Conservation (phyloP, 192 early-diverging fungal species). For the Gryganskiella cystojenkinii region DNA sequence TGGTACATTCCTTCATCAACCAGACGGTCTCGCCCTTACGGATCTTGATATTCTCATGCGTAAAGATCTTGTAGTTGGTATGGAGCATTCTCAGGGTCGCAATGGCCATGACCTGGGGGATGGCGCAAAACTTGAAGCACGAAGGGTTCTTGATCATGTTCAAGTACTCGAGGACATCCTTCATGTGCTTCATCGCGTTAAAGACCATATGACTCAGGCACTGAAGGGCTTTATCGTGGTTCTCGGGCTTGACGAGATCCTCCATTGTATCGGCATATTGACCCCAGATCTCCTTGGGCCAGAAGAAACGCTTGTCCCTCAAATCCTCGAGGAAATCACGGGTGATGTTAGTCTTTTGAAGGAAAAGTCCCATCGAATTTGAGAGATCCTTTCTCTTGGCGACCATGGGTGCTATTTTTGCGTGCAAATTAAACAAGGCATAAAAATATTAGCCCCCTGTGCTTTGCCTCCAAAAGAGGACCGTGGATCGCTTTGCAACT, state of each 20-base stretch:
- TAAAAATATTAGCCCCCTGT: background rate
- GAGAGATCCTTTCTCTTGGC: constrained; percentile 57
- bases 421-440: background rate
- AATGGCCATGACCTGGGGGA: constrained; percentile 99
- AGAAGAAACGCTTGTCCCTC: constrained; percentile 90
- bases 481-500: no score
- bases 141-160: constrained; percentile 77
- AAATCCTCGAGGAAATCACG: constrained; percentile 96
- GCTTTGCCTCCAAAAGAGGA: background rate
- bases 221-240: constrained; percentile 72
- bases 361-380: constrained; percentile 97
- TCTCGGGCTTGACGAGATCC: constrained; percentile 75
- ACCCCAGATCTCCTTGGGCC: constrained; percentile 96
- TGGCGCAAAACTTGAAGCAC: constrained; percentile 95
- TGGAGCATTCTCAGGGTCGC: constrained; percentile 88
- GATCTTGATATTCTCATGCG: constrained; percentile 87
- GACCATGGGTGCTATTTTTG: constrained; percentile 21
- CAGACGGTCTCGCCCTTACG: constrained; percentile 86
- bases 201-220: constrained; percentile 91
- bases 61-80: constrained; percentile 85
- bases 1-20: constrained; percentile 69
- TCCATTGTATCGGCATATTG: constrained; percentile 79
- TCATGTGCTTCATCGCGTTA: constrained; percentile 87
- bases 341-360: constrained; percentile 99
- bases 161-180: constrained; percentile 91